phyloP scores from a whole-genome alignment of 192 early-diverging fungal genomes.

The Globomyces pollinis-pini region DNA sequence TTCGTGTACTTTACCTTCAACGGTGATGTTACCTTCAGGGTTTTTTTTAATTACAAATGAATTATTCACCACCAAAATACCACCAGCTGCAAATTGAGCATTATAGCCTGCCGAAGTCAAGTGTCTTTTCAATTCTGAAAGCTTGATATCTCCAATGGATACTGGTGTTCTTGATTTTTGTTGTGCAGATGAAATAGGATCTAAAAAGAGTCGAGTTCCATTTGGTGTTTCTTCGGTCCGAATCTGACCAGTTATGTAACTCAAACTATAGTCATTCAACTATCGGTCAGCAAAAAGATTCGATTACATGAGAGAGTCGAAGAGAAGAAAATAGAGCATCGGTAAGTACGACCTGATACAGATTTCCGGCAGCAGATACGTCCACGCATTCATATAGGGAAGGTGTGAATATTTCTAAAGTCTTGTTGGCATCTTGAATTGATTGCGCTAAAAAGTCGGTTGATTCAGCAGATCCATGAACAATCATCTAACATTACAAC shows the following conservation, averaged over 20 bases:
- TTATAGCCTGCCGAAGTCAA: constrained; percentile 64
- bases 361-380: constrained; percentile 80
- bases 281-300: constrained; percentile 22
- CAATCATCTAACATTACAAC: too few species aligned
- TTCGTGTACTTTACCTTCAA: constrained; percentile 53
- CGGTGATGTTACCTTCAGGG: constrained; percentile 30
- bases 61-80: constrained; percentile 77
- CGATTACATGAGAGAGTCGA: constrained; percentile 58
- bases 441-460: constrained; percentile 59
- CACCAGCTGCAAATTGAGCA: constrained; percentile 76
- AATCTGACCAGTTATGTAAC: constrained; percentile 70
- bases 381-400: constrained; percentile 75
- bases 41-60: constrained; percentile 28
- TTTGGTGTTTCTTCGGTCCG: constrained; percentile 31
- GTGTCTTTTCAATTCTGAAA: constrained; percentile 72
- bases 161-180: constrained; percentile 52
- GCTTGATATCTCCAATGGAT: constrained; percentile 75
- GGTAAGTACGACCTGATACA: constrained; percentile 74
- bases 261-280: constrained; percentile 69
- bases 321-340: constrained; percentile 80
- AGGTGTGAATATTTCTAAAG: constrained; percentile 79
- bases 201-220: constrained; percentile 41
- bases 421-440: constrained; percentile 59
- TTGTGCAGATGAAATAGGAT: constrained; percentile 41
- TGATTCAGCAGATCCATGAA: constrained; percentile 73